Base-by-base conservation (phyloP, 495 filamentous ascomycete species). In the Barbatosphaeria neglecta region DNA sequence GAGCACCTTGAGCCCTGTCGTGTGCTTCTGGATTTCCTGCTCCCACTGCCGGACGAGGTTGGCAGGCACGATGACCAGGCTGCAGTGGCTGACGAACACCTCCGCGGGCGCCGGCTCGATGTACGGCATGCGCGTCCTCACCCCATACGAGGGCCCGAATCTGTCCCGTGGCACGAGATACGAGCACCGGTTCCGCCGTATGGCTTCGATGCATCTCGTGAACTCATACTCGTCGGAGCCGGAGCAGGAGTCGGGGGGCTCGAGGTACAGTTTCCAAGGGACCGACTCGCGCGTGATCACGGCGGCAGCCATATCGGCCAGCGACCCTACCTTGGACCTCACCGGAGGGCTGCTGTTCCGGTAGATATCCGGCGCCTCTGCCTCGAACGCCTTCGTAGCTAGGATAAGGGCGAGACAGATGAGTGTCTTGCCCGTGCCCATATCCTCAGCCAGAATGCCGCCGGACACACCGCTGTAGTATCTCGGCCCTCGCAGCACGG, bases 401-500 rank as follows among this genome's bases (percentile, higher is more conserved):
- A 93, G 68, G 33, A 95, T 86, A 2, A 90, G 65, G 23, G 89
- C 75, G 16, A 97, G 67, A 47, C 84, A 87, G 9, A 97, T 93
- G 22, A 95, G 62, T 0, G 90, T 96, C 66, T 97, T 97, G 0
- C 90, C 90, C 5, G 79, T 73, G 10, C 78, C 77, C 69, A 70
- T 92, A 49, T 81, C 73, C 55, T 83, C 81, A 2, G 82, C 83
- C 17, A 86, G 64, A 22, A 90, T 86, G 0, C 90, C 90, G 43
- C 90, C 90, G 48, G 72, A 72, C 18, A 81, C 75, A 44, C 81
- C 76, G 15, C 90, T 87, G 56, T 92, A 95, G 45, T 76, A 73
- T 8, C 71, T 67, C 22, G 84, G 82, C 16, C 83, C 71, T 28
- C 71, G 63, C 2, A 87, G 54, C 46, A 84, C 69, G 3, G 66